Evolutionary conservation across 2,329 filamentous ascomycete genomes (phyloP).

Genomic region (Aspergillus ruber): DNA sequence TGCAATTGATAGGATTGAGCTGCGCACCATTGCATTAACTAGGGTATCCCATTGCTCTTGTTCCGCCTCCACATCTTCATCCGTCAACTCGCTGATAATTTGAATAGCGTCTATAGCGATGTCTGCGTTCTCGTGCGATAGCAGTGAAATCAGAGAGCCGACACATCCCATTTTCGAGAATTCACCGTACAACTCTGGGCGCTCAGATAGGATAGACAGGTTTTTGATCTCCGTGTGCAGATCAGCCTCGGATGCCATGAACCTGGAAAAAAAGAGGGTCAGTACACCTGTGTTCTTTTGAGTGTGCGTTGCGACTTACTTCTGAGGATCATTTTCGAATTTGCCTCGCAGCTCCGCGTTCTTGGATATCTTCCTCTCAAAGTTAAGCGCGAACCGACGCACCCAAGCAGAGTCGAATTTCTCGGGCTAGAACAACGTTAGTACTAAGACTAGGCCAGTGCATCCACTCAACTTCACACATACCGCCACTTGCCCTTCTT

Average conservation of each 20-base stretch:
- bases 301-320: constrained; percentile 39
- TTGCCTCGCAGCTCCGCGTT: constrained; percentile 86
- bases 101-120: constrained; percentile 89
- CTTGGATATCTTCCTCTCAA: constrained; percentile 85
- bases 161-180: constrained; percentile 70
- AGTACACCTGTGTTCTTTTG: neutral
- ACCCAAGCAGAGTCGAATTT: constrained; percentile 82
- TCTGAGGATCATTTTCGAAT: constrained; percentile 70
- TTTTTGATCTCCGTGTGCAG: constrained; percentile 82
- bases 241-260: constrained; percentile 81
- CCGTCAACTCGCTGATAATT: constrained; percentile 82
- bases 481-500: constrained; percentile 46
- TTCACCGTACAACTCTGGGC: constrained; percentile 74
- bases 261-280: constrained; percentile 28
- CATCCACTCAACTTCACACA: constrained; percentile 5
- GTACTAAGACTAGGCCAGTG: constrained; percentile 2
- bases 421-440: constrained; percentile 47
- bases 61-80: constrained; percentile 80
- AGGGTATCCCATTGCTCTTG: constrained; percentile 74
- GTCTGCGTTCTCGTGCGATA: constrained; percentile 95
- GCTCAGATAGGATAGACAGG: constrained; percentile 78
- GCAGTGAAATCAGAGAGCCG: constrained; percentile 66
- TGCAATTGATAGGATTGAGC: too few relatives aligned
- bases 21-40: constrained; percentile 53
- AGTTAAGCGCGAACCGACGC: constrained; percentile 69